Percentiles rank a stretch among this genome's conserved stretches.
These are phyloP conservation scores for Oryza punctata DNA, from an alignment of 176 grass and related monocot genomes.

Conservation along the genomic window DNA sequence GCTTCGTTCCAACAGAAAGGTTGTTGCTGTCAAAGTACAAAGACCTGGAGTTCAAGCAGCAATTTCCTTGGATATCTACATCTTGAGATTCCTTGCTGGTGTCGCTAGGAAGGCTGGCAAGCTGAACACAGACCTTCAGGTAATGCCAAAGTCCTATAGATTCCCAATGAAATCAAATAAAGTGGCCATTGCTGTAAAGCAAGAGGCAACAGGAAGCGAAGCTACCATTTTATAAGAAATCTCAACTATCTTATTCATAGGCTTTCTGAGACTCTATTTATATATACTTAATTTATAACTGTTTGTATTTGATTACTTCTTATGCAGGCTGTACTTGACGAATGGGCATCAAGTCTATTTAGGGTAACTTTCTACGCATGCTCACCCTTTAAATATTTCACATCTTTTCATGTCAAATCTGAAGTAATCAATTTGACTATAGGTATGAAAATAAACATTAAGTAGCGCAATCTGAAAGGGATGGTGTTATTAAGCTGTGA, in stretches of 20 bases:
- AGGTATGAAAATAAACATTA: constrained; percentile 12
- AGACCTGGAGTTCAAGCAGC: constrained; percentile 93
- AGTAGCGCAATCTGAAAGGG: neutral
- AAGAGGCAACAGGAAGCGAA: neutral
- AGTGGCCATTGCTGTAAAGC: constrained; percentile 9
- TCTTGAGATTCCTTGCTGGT: constrained; percentile 87
- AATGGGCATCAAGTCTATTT: constrained; percentile 96
- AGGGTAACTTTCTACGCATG: constrained; percentile 59
- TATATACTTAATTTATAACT: constrained; percentile 33
- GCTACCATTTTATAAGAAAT: constrained; percentile 3
- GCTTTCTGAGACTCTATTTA: constrained; percentile 7
- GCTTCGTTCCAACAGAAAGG: constrained; percentile 59
- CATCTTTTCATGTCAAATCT: constrained; percentile 7
- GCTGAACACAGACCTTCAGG: constrained; percentile 91
- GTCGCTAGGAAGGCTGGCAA: constrained; percentile 66
- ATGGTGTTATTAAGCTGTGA: neutral
- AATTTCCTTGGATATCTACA: constrained; percentile 95
- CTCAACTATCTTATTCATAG: constrained; percentile 8
- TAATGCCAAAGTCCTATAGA: constrained; percentile 30
- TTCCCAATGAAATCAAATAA: constrained; percentile 17
- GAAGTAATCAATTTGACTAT: neutral
- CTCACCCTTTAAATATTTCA: neutral
- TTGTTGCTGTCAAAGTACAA: constrained; percentile 99
- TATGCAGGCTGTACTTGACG: constrained; percentile 86
- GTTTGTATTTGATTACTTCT: constrained; percentile 25